phyloP scores from a whole-genome alignment of 2,329 filamentous ascomycete species.

The Aspergillus intermedius region DNA sequence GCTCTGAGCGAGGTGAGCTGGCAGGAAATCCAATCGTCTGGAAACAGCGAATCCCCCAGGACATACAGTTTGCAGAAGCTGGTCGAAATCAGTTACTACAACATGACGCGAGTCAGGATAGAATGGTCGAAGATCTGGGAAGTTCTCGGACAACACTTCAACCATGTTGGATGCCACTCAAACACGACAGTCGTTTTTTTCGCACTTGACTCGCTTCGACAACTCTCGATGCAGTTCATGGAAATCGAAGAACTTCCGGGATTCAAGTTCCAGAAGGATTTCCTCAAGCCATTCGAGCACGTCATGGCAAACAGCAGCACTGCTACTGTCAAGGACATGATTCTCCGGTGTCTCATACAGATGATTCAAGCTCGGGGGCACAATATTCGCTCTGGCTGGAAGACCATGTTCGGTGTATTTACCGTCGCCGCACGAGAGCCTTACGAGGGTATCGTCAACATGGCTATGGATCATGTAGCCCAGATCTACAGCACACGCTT shows the following conservation, averaged over 20 bases:
- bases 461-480: slow-evolving; percentile 93
- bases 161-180: slow-evolving; percentile 90
- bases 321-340: slow-evolving; percentile 94
- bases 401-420: slow-evolving; percentile 99
- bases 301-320: slow-evolving; percentile 90
- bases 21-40: slow-evolving; percentile 98
- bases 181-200: slow-evolving; percentile 98
- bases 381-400: slow-evolving; percentile 96
- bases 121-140: slow-evolving; percentile 99
- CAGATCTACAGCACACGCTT: slow-evolving; percentile 95
- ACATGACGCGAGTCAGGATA: slow-evolving; percentile 96
- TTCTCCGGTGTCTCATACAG: slow-evolving; percentile 89
- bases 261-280: slow-evolving; percentile 99
- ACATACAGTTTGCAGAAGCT: slow-evolving; percentile 98
- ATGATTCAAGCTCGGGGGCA: slow-evolving; percentile 98
- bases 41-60: slow-evolving; percentile 87
- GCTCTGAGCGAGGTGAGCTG: slow-evolving; percentile 94
- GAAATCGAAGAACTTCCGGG: slow-evolving; percentile 95
- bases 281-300: slow-evolving; percentile 95
- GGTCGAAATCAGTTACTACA: slow-evolving; percentile 98
- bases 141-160: slow-evolving; percentile 96
- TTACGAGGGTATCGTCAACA: slow-evolving; percentile 87
- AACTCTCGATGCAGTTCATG: slow-evolving; percentile 98
- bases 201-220: slow-evolving; percentile 86
- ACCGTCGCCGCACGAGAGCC: slow-evolving; percentile 90